Conservation (phyloP, 1,284 basidiomycete species). For the Hemileia vastatrix region DNA sequence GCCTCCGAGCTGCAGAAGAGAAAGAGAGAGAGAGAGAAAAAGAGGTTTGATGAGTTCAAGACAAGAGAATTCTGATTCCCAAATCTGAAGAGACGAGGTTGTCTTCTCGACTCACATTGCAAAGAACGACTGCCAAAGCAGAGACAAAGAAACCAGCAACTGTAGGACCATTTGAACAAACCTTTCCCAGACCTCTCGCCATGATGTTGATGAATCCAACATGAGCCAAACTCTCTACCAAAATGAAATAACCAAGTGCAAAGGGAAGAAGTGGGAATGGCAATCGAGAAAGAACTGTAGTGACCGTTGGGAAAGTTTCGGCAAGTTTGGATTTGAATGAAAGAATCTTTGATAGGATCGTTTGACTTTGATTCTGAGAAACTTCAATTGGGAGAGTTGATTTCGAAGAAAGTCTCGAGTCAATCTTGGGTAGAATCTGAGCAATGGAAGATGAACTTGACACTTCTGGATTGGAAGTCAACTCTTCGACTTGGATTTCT, state of each 20-base stretch:
- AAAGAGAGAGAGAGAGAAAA: constrained; percentile 21
- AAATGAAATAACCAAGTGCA: constrained; percentile 87
- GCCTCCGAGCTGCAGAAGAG: constrained; percentile 53
- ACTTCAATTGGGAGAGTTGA: constrained; percentile 1
- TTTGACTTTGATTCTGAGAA: constrained; percentile 3
- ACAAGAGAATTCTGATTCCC: no score
- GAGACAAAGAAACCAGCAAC: constrained; percentile 50
- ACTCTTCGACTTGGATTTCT: no score
- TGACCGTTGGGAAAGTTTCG: constrained; percentile 61
- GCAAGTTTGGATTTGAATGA: constrained; percentile 29
- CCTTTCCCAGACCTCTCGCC: constrained; percentile 56
- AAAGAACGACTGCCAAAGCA: constrained; percentile 58
- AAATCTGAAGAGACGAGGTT: no score
- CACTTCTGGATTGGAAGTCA: no score
- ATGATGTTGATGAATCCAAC: constrained; percentile 89
- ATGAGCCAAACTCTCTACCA: constrained; percentile 71
- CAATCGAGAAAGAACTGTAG: constrained; percentile 59
- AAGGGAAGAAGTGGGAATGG: constrained; percentile 78
- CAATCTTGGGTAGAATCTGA: constrained; percentile 26
- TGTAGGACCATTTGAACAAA: constrained; percentile 46
- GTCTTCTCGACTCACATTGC: constrained; percentile 55
- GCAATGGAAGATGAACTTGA: not conserved
- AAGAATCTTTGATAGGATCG: constrained; percentile 1
- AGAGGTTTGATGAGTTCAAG: constrained; percentile 7
- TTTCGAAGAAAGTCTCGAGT: constrained; percentile 37